These are phyloP conservation scores for Neurospora sp. DNA, from an alignment of 495 filamentous ascomycete genomes.

Conservation along the genomic window DNA sequence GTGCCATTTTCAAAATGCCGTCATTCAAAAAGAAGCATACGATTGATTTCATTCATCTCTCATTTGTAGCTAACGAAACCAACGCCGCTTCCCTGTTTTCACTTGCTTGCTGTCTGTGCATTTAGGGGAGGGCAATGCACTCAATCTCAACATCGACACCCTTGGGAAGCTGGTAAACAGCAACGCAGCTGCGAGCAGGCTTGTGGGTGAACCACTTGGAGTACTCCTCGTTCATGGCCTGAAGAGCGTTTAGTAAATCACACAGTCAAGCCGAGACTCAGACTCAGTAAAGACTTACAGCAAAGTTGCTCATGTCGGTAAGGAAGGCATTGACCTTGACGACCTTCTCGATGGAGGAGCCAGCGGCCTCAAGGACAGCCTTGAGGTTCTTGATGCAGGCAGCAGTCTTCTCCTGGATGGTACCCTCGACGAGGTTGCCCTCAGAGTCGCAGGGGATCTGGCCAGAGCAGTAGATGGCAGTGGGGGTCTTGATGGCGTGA, in stretches of 20 bases:
- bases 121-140: constrained; percentile 64
- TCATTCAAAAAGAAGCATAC: not conserved
- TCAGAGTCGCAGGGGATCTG: constrained; percentile 74
- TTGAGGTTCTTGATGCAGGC: constrained; percentile 69
- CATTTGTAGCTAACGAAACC: constrained; percentile 6
- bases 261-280: not conserved
- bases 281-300: constrained; percentile 17
- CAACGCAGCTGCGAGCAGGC: constrained; percentile 88
- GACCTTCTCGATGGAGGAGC: constrained; percentile 60
- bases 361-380: constrained; percentile 68
- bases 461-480: constrained; percentile 83
- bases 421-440: constrained; percentile 65
- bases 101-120: not conserved
- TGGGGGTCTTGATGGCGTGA: constrained; percentile 78
- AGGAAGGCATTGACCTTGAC: constrained; percentile 82
- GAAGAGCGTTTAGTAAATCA: constrained; percentile 4
- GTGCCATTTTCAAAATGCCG: not conserved
- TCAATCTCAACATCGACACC: constrained; percentile 89
- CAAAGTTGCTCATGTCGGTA: constrained; percentile 75
- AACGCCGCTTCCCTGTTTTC: not conserved
- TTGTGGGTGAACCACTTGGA: constrained; percentile 80
- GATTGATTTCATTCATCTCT: not conserved
- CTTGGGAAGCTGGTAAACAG: constrained; percentile 83
- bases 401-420: constrained; percentile 65
- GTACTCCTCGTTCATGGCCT: constrained; percentile 80